Base-by-base conservation (phyloP, 345 rosid species). In the Turritis glabra region DNA sequence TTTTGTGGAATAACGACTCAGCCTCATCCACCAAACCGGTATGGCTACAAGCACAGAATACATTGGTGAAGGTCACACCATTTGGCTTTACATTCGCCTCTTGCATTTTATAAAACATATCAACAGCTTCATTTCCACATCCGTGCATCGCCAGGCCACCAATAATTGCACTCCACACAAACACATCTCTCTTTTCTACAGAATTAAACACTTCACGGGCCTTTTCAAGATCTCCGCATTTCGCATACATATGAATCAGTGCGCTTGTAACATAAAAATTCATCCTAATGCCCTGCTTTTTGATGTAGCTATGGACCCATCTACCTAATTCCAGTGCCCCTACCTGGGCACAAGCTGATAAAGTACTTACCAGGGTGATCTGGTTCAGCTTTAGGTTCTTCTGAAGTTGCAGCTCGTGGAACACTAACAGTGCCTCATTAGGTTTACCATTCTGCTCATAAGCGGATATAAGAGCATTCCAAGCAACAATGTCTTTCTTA, bases 111-210 rank as follows among this genome's bases (percentile, higher is more conserved):
- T 2, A 58, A 75, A 90, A 90, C 85, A 84, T 82, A 64, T 83
- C 80, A 40, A 85, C 33, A 1, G 94, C 92, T 40, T 61, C 86
- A 56, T 38, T 79, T 35, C 92, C 92, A 38, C 72, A 79, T 53
- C 92, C 97, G 52, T 90, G 89, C 90, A 87, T 88, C 1, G 92
- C 87, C 54, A 88, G 75, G 12, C 92, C 94, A 67, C 86, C 88
- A 75, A 89, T 87, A 92, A 89, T 90, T 56, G 92, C 75, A 72
- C 90, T 88, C 89, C 89, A 88, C 55, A 84, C 92, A 79, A 83
- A 87, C 56, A 88, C 88, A 56, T 90, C 92, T 75, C 85, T 81
- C 68, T 69, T 77, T 26, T 81, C 77, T 7, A 73, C 84, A 0
- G 79, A 81, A 47, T 77, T 15, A 61, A 90, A 90, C 56, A 90